Percentiles rank a stretch among this genome's conserved stretches.
phyloP scores from a whole-genome alignment of 2,329 filamentous ascomycete genomes.

The Cordyceps sp. region DNA sequence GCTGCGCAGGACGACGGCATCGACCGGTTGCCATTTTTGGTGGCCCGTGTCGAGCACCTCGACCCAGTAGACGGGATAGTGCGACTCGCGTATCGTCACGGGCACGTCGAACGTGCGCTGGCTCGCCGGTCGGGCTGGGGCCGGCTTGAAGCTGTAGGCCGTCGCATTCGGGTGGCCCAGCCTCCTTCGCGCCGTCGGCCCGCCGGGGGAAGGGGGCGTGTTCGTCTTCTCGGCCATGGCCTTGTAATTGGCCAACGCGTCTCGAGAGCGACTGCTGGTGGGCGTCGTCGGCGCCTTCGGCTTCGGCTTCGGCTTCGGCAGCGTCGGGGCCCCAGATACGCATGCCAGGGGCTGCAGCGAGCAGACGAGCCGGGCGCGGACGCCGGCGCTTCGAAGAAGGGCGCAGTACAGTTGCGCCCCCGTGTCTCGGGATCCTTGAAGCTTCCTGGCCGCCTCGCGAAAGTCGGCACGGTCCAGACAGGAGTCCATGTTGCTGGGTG shows the following conservation, averaged over 20 bases:
- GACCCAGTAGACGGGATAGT: conserved; percentile 83
- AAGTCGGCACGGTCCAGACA: conserved; percentile 61
- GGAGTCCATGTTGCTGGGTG: conserved; percentile 47
- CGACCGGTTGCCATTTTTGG: conserved; percentile 83
- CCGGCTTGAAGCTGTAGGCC: conserved; percentile 31
- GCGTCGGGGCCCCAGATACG: conserved; percentile 30
- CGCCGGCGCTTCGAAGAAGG: conserved; percentile 63
- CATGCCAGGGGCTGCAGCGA: conserved; percentile 76
- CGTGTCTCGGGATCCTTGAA: conserved; percentile 74
- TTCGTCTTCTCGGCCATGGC: conserved; percentile 22
- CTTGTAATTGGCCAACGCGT: conserved; percentile 9
- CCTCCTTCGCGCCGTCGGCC: conserved; percentile 25
- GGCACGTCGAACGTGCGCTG: conserved; percentile 16
- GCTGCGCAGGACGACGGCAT: conserved; percentile 63
- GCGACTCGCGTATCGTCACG: conserved; percentile 46
- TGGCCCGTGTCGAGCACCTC: conserved; percentile 75
- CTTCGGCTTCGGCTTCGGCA: conserved; percentile 21
- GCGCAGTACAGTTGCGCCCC: conserved; percentile 87
- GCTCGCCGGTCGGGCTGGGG: conserved; percentile 18
- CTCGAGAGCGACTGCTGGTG: conserved; percentile 14
- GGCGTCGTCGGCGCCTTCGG: conserved; percentile 13
- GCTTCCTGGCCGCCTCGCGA: conserved; percentile 43
- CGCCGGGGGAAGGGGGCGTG: conserved; percentile 11
- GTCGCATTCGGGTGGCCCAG: conserved; percentile 38
- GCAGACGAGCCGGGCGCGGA: conserved; percentile 71